Evolutionary conservation across 345 rosid species (phyloP), one percentile per base, ranked within the genome.

Genomic region (Syzygium aromaticum): DNA sequence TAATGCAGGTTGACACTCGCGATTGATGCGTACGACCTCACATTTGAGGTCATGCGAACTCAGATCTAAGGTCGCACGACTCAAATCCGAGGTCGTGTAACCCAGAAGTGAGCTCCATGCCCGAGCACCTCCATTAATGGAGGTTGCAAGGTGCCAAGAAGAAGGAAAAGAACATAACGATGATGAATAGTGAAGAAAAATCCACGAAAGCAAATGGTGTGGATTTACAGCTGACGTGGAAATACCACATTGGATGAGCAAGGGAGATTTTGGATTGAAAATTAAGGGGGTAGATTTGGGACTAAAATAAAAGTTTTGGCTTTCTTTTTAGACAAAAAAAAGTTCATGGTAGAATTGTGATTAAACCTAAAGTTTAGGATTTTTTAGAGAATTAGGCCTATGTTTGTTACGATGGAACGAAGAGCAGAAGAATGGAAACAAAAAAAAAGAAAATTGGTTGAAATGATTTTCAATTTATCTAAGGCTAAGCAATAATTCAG

Each of bases 401-500:
- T 59, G 67, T 1, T 59, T 59, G 1, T 30, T 5, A 59, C 0
- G 16, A 59, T 59, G 67, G 67, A 59, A 59, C 27, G 30, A 59
- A 0, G 67, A 59, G 67, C 2, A 0, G 64, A 59, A 25, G 64
- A 27, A 59, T 11, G 8, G 30, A 27, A 59, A 11, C 38, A 27
- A 59, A 59, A 5, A 59, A 59, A 59, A 6, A 11, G 3, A 27
- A 59, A 59, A 27, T 3, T 59, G 1, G 33, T 12, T 27, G 2
- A 61, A 61, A 25, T 25, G 64, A 11, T 9, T 11, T 0, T 1
- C 4, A 57, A 15, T 11, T 57, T 25, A 57, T 0, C 64, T 57
- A 57, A 25, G 28, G 28, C 14, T 38, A 7, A 25, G 28, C 14
- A 25, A 25, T 0, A 10, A 0, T 25, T 25, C 15, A 57, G 0